Evolutionary conservation across 768 basidiomycete species (phyloP).

Genomic region (Kwoniella sp.): DNA sequence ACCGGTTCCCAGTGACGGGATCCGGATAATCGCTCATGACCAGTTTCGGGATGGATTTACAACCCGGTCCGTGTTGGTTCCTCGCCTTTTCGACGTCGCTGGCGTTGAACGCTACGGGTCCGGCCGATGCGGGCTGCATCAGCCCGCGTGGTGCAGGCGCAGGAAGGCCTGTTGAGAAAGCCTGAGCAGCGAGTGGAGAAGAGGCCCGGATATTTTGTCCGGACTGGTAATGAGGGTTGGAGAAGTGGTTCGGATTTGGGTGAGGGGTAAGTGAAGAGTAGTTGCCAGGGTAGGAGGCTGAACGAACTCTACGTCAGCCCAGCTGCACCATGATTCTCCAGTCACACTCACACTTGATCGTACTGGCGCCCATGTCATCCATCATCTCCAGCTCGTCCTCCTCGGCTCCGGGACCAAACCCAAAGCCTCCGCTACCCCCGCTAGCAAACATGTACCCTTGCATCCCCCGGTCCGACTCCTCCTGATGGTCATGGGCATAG

Average conservation of each 20-base stretch:
- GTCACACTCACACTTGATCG: constrained; percentile 9
- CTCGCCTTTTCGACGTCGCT: constrained; percentile 36
- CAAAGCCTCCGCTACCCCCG: constrained; percentile 35
- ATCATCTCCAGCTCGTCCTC: constrained; percentile 29
- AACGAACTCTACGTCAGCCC: background rate
- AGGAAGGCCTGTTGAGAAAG: constrained; percentile 38
- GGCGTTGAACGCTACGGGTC: constrained; percentile 24
- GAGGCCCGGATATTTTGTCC: constrained; percentile 10
- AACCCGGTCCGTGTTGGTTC: constrained; percentile 32
- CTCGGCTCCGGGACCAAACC: constrained; percentile 41
- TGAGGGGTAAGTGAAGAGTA: constrained; percentile 39
- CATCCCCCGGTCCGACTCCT: too few species aligned
- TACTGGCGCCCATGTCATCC: constrained; percentile 13
- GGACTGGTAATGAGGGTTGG: constrained; percentile 21
- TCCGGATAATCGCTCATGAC: constrained; percentile 36
- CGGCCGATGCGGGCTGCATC: constrained; percentile 30
- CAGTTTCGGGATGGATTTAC: constrained; percentile 35
- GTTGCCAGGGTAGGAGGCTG: background rate
- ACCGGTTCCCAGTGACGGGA: constrained; percentile 29
- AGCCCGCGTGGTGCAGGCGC: constrained; percentile 16
- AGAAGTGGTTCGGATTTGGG: constrained; percentile 40
- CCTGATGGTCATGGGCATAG: constrained; percentile 1
- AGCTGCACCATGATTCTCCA: background rate
- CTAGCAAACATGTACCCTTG: constrained; percentile 23
- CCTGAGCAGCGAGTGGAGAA: constrained; percentile 36